A percentile compares a stretch with the other conserved stretches of the same genome.
These are phyloP conservation scores for Brettanomyces naardenensis DNA, from an alignment of 805 yeast genomes.

Conservation along the genomic window DNA sequence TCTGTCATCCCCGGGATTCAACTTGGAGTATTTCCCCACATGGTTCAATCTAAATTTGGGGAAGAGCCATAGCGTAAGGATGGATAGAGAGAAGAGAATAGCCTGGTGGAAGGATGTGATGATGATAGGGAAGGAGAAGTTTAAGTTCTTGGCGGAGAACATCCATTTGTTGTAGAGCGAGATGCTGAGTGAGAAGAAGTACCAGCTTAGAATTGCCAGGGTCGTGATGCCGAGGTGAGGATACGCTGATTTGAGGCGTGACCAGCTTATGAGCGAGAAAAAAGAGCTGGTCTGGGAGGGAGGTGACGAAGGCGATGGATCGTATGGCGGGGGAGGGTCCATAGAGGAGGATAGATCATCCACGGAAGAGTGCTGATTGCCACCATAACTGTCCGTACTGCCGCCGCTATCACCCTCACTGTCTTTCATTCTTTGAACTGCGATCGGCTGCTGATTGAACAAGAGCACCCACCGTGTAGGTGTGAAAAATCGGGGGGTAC, in stretches of 20 bases:
- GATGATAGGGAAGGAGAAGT: constrained; percentile 76
- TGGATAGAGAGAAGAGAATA: constrained; percentile 50
- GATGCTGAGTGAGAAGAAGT: constrained; percentile 56
- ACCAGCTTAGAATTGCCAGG: constrained; percentile 42
- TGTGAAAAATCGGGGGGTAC: no score
- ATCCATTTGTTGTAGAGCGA: constrained; percentile 93
- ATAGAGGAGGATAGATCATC: background rate
- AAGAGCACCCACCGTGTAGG: no score
- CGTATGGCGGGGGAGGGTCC: background rate
- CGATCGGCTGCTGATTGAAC: no score
- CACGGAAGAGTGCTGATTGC: no score
- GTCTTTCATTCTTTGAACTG: no score
- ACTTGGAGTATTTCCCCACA: background rate
- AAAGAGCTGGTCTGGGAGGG: background rate
- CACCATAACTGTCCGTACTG: no score
- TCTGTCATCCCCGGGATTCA: background rate
- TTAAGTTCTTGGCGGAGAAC: constrained; percentile 71
- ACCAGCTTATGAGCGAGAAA: no score
- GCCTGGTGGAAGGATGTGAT: constrained; percentile 83
- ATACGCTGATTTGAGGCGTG: no score
- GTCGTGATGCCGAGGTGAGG: constrained; percentile 22
- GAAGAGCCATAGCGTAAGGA: constrained; percentile 32
- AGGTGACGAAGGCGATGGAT: background rate
- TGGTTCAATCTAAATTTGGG: constrained; percentile 42
- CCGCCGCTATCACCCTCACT: no score